Conservation (phyloP, 176 grass and related monocot genomes). For the Paspalum notatum region DNA sequence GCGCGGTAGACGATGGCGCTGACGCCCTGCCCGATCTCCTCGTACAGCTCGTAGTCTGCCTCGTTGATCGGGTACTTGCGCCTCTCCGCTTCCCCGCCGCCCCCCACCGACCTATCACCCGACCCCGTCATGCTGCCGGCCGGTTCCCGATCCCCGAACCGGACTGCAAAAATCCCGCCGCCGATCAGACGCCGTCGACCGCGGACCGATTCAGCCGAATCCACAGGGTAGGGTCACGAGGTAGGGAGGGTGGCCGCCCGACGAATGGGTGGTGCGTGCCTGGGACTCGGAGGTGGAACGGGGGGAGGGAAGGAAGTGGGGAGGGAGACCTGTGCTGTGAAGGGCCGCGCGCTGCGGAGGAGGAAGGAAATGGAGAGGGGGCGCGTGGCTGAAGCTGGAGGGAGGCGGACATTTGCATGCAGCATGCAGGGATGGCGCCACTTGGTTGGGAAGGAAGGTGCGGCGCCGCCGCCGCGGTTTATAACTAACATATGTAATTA, state of each 20-base stretch:
- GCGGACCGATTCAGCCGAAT: neutral
- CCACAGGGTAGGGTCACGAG: no score
- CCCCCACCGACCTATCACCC: neutral
- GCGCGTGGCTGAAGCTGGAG: constrained; percentile 29
- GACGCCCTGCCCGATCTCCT: constrained; percentile 86
- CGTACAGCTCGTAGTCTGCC: constrained; percentile 88
- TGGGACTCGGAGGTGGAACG: neutral
- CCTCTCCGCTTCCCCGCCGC: constrained; percentile 46
- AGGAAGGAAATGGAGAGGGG: neutral
- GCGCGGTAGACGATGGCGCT: constrained; percentile 87
- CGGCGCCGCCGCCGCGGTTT: no score
- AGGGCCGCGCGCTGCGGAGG: constrained; percentile 49
- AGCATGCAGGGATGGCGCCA: constrained; percentile 19
- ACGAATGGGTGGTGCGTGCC: constrained; percentile 22
- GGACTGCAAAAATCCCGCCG: neutral
- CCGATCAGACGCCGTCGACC: neutral
- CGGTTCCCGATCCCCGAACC: neutral
- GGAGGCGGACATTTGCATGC: constrained; percentile 32
- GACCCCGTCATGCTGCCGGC: constrained; percentile 33
- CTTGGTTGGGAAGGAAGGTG: neutral
- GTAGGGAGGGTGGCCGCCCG: neutral
- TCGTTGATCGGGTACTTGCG: constrained; percentile 79
- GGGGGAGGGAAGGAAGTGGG: neutral
- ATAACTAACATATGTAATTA: no score
- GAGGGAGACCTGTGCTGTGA: constrained; percentile 15